Conservation (phyloP, 1,284 basidiomycete genomes). For the Ustilago lituana region DNA sequence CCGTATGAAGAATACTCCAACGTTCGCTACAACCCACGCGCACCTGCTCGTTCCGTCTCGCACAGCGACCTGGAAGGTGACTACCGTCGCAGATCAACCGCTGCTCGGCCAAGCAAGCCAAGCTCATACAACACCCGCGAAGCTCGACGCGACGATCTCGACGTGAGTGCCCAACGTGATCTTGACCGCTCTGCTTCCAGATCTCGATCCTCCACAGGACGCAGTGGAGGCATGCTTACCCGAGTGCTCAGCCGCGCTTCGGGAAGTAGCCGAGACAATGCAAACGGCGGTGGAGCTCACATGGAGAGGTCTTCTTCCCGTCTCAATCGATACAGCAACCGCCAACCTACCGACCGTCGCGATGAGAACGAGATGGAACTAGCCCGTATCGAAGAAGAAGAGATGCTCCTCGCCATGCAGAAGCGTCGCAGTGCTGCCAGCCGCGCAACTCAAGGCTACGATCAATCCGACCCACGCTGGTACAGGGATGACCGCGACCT, state of each 20-base stretch:
- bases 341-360: slow-evolving; percentile 17
- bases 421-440: slow-evolving; percentile 41
- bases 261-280: slow-evolving; percentile 19
- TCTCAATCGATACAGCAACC: slow-evolving; percentile 33
- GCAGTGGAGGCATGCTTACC: slow-evolving; percentile 25
- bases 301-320: slow-evolving; percentile 25
- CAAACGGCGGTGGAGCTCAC: slow-evolving; percentile 4
- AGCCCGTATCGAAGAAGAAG: slow-evolving; percentile 43
- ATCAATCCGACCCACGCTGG: slow-evolving; percentile 41
- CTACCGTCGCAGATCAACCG: slow-evolving; percentile 10
- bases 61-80: slow-evolving; percentile 16
- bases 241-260: slow-evolving; percentile 34
- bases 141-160: slow-evolving; percentile 27
- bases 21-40: slow-evolving; percentile 13
- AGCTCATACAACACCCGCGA: slow-evolving; percentile 32
- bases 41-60: slow-evolving; percentile 11
- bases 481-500: slow-evolving; percentile 30
- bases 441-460: slow-evolving; percentile 19
- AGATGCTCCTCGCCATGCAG: slow-evolving; percentile 41
- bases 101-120: slow-evolving; percentile 5
- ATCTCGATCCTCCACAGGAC: slow-evolving; percentile 3
- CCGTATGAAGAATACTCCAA: slow-evolving; percentile 42
- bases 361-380: slow-evolving; percentile 38
- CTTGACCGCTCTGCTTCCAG: slow-evolving; percentile 10
- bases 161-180: neutral